A percentile compares a stretch with the other conserved stretches of the same genome.
These are phyloP conservation scores for Cutaneotrichosporon sp. DNA, from an alignment of 1,284 basidiomycete species.

Conservation along the genomic window DNA sequence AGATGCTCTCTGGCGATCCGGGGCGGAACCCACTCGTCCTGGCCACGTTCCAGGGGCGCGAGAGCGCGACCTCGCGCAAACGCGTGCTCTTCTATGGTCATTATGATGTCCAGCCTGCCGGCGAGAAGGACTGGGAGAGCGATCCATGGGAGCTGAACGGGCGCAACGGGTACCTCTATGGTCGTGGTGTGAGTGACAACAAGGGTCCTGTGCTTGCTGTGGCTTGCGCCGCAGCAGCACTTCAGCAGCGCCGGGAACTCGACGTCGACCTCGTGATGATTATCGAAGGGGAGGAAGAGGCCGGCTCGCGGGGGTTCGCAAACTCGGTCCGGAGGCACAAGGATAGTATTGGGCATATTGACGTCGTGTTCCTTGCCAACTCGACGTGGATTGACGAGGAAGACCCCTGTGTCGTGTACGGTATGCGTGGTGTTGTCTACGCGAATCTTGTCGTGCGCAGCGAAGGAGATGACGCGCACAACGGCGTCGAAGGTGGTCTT, in stretches of 20 bases:
- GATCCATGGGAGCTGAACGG: slow-evolving; percentile 80
- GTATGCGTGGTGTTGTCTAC: slow-evolving; percentile 79
- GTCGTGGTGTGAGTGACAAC: slow-evolving; percentile 83
- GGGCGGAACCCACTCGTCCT: slow-evolving; percentile 76
- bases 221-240: slow-evolving; percentile 78
- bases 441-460: slow-evolving; percentile 58
- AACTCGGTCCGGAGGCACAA: slow-evolving; percentile 68
- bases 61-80: slow-evolving; percentile 51
- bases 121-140: slow-evolving; percentile 68
- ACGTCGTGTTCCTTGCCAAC: slow-evolving; percentile 79
- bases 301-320: slow-evolving; percentile 77
- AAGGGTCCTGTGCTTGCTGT: slow-evolving; percentile 91
- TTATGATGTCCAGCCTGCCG: slow-evolving; percentile 86
- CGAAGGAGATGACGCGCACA: slow-evolving; percentile 45
- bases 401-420: slow-evolving; percentile 93
- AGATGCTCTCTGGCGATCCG: slow-evolving; percentile 55
- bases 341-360: slow-evolving; percentile 74
- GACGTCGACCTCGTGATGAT: slow-evolving; percentile 84
- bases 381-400: slow-evolving; percentile 96
- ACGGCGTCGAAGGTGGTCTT: slow-evolving; percentile 84
- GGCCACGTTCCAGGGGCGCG: slow-evolving; percentile 68
- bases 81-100: slow-evolving; percentile 85
- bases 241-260: slow-evolving; percentile 67
- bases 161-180: slow-evolving; percentile 83
- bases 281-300: slow-evolving; percentile 95